Evolutionary conservation across 176 grass and related monocot genomes (phyloP).

Genomic region (Oryza officinalis): DNA sequence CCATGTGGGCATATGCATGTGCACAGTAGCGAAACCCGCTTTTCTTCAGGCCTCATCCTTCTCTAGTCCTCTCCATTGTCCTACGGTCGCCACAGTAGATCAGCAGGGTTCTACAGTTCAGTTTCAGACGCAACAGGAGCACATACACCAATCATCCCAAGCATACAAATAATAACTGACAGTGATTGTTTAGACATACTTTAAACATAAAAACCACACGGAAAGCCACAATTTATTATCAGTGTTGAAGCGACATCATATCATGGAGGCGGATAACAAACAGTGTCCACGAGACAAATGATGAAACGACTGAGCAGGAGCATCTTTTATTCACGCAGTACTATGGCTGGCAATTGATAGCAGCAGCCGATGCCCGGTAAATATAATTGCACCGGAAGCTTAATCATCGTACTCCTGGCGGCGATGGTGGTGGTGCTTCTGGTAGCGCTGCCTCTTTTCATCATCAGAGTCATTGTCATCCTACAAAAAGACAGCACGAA

Average conservation of each 20-base stretch:
- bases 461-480: slow-evolving; percentile 66
- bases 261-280: neutral
- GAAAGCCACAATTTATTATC: neutral
- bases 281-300: slow-evolving; percentile 12
- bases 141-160: neutral
- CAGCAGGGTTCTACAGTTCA: neutral
- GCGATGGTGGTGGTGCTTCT: slow-evolving; percentile 57
- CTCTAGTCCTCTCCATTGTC: no score
- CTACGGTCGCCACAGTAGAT: no score
- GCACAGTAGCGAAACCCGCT: no score
- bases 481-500: slow-evolving; percentile 10
- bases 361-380: neutral
- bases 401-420: slow-evolving; percentile 53
- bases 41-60: no score
- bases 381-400: neutral
- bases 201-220: slow-evolving; percentile 10
- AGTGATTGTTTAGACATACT: neutral
- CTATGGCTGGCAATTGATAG: neutral
- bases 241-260: neutral
- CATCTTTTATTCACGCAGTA: slow-evolving; percentile 66
- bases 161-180: slow-evolving; percentile 7
- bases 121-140: neutral
- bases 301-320: neutral
- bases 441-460: slow-evolving; percentile 54
- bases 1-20: no score